phyloP scores from a whole-genome alignment of 2,329 filamentous ascomycete genomes.

The Calonectria naviculata region DNA sequence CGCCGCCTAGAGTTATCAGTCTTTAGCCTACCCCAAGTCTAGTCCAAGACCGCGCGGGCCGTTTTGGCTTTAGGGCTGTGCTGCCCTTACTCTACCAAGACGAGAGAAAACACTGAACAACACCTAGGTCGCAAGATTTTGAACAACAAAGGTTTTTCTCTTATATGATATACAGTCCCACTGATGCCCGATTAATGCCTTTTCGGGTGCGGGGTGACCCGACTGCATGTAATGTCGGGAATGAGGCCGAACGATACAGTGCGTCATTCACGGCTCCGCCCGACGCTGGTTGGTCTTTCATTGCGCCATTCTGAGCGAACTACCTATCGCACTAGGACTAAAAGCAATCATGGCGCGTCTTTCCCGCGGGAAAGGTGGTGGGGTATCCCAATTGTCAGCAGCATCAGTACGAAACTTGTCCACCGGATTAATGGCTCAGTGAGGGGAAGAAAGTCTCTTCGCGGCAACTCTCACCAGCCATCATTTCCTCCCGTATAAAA shows the following conservation, averaged over 20 bases:
- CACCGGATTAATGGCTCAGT: conserved; percentile 5
- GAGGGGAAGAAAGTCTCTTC: conserved; percentile 9
- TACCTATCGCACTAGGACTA: not conserved
- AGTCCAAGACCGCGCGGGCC: not conserved
- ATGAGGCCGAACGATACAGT: not conserved
- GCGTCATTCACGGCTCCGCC: not conserved
- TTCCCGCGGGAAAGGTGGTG: not conserved
- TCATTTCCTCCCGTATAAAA: not conserved
- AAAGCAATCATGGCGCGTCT: conserved; percentile 1
- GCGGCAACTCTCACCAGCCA: not conserved
- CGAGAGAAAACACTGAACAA: not conserved
- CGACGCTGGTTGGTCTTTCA: not conserved
- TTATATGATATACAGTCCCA: not conserved
- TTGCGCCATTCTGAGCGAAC: not conserved
- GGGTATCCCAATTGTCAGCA: not conserved
- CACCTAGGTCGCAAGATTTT: not conserved
- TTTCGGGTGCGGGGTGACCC: not conserved
- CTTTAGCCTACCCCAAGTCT: too few relatives aligned
- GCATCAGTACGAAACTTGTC: not conserved
- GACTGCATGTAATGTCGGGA: not conserved
- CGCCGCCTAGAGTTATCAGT: too few relatives aligned
- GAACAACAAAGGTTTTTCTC: not conserved
- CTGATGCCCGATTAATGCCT: not conserved
- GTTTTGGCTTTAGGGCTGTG: not conserved
- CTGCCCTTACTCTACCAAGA: not conserved